These are phyloP conservation scores for Xylaria sp. DNA, from an alignment of 2,329 filamentous ascomycete species.

Conservation along the genomic window DNA sequence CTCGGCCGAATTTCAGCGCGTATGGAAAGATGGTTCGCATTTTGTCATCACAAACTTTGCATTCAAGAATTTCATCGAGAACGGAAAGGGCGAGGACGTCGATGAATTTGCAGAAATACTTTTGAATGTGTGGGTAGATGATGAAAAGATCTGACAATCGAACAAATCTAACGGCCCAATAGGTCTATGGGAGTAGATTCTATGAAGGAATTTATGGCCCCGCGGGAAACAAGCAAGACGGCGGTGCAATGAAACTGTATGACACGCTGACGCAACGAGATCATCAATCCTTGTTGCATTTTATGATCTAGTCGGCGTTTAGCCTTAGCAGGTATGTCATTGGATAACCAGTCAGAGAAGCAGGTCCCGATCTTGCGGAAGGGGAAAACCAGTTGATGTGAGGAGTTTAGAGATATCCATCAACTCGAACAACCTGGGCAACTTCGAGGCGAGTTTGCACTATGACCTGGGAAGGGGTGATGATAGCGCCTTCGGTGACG, in stretches of 20 bases:
- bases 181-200: conserved; percentile 47
- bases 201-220: conserved; percentile 41
- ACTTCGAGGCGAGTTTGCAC: not conserved
- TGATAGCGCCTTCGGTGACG: not conserved
- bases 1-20: conserved; percentile 44
- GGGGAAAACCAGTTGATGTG: not conserved
- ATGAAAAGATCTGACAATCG: not conserved
- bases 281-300: too few relatives aligned
- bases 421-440: not conserved
- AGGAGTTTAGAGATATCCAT: not conserved
- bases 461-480: not conserved
- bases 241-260: not conserved
- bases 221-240: not conserved
- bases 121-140: conserved; percentile 41
- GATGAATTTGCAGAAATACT: conserved; percentile 49
- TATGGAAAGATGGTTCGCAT: conserved; percentile 46
- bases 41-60: conserved; percentile 47
- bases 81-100: conserved; percentile 45
- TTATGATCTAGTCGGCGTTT: not conserved
- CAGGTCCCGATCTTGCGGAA: not conserved
- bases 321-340: not conserved
- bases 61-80: conserved; percentile 45
- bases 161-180: conserved; percentile 29
- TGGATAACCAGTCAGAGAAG: not conserved
- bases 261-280: too few relatives aligned